Evolutionary conservation across 2,329 filamentous ascomycete genomes (phyloP), one percentile per base, ranked within the genome.

Genomic region (Beauveria medogensis): DNA sequence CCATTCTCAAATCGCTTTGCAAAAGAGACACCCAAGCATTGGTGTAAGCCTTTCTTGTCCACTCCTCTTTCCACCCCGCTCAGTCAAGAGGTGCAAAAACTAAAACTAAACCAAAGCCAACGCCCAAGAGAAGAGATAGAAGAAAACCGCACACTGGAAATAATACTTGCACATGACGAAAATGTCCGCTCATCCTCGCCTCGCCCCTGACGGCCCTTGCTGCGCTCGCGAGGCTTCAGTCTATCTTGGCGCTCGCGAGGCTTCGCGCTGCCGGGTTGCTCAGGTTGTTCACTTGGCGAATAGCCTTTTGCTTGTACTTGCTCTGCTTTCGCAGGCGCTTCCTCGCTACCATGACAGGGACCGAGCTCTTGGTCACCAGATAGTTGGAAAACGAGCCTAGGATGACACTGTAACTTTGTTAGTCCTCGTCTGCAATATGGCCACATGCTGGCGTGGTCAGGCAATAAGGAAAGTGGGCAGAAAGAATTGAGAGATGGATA

Each of bases 351-450:
- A 99, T 99, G 63, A 99, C 94, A 0, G 94, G 94, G 18, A 96
- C 92, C 2, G 91, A 96, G 65, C 91, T 96, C 77, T 97, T 97
- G 43, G 92, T 96, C 37, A 99, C 92, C 8, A 99, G 81, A 70
- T 99, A 99, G 72, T 97, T 97, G 63, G 91, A 96, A 74, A 99
- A 97, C 0, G 92, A 97, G 28, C 94, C 94, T 34, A 99, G 82
- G 63, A 99, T 87, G 24, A 97, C 93, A 70, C 92, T 95, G 67
- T 53, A 40, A 18, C 5, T 24, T 24, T 24, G 43, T 56, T 47
- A 56, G 54, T 24, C 26, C n/a, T 20, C 14, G n/a, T 37, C 18
- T 52, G n/a, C 3, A 18, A 37, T 26, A 20, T 8, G 26, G 12
- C 24, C 22, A 34, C 26, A 50, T n/a, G 3, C 47, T 30, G 16